Evolutionary conservation across 169 alveolate species (phyloP).

Genomic region (Perkinsus olseni): DNA sequence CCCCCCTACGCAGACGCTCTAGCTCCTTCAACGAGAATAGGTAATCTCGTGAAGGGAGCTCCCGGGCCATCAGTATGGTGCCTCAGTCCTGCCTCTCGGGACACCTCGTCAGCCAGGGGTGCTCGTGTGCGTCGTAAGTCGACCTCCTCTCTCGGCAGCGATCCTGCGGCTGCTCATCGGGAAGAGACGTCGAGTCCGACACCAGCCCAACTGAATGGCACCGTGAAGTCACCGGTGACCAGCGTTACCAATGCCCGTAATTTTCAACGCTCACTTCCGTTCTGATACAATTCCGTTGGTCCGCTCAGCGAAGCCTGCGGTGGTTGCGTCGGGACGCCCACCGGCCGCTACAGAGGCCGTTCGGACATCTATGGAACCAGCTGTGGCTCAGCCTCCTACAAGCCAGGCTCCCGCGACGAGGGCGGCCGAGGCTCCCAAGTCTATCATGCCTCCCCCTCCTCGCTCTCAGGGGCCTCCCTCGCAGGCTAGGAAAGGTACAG

Average conservation of each 20-base stretch:
- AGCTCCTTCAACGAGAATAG: background rate
- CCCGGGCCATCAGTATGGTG: background rate
- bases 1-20: background rate
- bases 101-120: background rate
- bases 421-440: background rate
- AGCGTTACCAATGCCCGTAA: too few species aligned
- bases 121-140: background rate
- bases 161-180: background rate
- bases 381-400: background rate
- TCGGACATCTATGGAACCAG: background rate
- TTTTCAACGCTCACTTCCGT: too few species aligned
- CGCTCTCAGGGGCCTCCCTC: background rate
- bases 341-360: too few species aligned
- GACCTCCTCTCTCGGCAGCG: background rate
- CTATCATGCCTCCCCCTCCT: background rate
- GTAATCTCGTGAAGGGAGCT: background rate
- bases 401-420: background rate
- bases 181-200: background rate
- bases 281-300: background rate
- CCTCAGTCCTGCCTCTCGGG: background rate
- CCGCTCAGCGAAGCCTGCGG: too few species aligned
- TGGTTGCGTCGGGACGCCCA: too few species aligned
- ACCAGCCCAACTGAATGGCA: background rate
- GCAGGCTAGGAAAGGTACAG: background rate
- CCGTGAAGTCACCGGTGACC: background rate